phyloP scores from a whole-genome alignment of 805 yeast species.

The Metschnikowia similis region DNA sequence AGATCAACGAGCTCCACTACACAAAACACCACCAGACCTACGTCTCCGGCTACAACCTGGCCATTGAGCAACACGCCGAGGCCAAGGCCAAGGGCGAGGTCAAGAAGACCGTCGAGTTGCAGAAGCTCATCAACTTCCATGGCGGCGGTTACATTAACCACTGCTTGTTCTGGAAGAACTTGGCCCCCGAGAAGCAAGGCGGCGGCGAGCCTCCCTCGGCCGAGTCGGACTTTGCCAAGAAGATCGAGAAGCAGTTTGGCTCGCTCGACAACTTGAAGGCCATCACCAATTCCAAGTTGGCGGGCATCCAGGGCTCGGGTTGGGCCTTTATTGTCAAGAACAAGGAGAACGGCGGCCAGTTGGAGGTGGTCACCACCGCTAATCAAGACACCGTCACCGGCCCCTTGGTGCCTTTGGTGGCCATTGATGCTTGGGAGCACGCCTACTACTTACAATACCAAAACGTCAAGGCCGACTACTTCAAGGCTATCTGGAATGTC shows the following conservation, averaged over 20 bases:
- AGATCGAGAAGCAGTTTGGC: slow-evolving; percentile 41
- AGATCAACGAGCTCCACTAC: slow-evolving; percentile 46
- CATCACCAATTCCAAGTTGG: slow-evolving; percentile 39
- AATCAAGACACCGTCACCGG: slow-evolving; percentile 48
- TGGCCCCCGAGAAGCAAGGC: slow-evolving; percentile 41
- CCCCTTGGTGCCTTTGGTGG: slow-evolving; percentile 42
- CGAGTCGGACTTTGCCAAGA: slow-evolving; percentile 32
- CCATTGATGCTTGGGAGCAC: slow-evolving; percentile 54
- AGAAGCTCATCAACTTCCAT: slow-evolving; percentile 44
- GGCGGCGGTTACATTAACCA: slow-evolving; percentile 53
- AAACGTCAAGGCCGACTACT: slow-evolving; percentile 47
- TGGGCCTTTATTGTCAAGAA: slow-evolving; percentile 51
- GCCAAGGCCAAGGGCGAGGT: slow-evolving; percentile 38
- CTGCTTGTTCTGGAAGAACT: slow-evolving; percentile 46
- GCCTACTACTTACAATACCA: slow-evolving; percentile 52
- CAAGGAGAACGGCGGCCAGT: slow-evolving; percentile 37
- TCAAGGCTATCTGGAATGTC: slow-evolving; percentile 49
- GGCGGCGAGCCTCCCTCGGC: slow-evolving; percentile 31
- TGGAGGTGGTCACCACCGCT: slow-evolving; percentile 43
- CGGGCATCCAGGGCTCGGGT: slow-evolving; percentile 51
- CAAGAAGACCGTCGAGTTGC: slow-evolving; percentile 38
- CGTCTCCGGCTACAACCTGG: slow-evolving; percentile 44
- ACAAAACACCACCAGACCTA: slow-evolving; percentile 50
- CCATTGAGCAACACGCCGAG: slow-evolving; percentile 37
- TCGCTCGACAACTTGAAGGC: slow-evolving; percentile 41